Conservation (phyloP, 208 protist species). For the Trypanosoma vivax region DNA sequence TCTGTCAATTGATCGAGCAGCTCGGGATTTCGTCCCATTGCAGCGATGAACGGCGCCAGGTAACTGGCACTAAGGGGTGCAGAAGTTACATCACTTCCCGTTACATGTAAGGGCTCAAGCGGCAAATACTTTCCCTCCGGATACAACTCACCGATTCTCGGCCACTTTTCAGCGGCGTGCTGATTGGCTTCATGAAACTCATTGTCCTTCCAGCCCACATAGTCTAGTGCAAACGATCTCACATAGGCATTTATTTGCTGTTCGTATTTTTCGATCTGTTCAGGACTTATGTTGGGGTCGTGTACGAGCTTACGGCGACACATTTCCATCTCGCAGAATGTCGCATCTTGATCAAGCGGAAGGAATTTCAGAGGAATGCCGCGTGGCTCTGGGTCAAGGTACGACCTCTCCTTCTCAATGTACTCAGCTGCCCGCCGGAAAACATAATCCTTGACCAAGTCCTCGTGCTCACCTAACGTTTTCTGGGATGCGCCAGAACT, state of each 20-base stretch:
- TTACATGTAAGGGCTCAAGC: conserved; percentile 27
- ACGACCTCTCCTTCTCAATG: conserved; percentile 46
- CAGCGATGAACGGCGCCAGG: conserved; percentile 72
- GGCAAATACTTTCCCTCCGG: conserved; percentile 42
- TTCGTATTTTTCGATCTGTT: conserved; percentile 9
- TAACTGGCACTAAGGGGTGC: conserved; percentile 49
- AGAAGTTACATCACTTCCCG: conserved; percentile 29
- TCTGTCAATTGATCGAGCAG: conserved; percentile 64
- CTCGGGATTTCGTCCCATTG: conserved; percentile 51
- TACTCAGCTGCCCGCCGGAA: conserved; percentile 34
- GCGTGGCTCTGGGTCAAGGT: conserved; percentile 64
- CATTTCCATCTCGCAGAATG: conserved; percentile 67
- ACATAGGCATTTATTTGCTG: conserved; percentile 9
- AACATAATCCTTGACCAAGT: conserved; percentile 36
- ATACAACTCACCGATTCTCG: conserved; percentile 69
- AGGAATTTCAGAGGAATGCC: conserved; percentile 58
- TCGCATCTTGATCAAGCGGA: conserved; percentile 48
- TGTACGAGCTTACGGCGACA: conserved; percentile 48
- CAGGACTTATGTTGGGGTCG: conserved; percentile 20
- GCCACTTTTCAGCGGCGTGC: conserved; percentile 66
- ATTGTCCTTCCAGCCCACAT: conserved; percentile 64
- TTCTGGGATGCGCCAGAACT: conserved; percentile 13
- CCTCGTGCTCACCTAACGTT: conserved; percentile 29
- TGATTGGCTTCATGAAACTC: conserved; percentile 74
- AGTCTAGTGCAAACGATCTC: conserved; percentile 8